A percentile compares a stretch with the other conserved stretches of the same genome.
Evolutionary conservation across 345 rosid species (phyloP).

Genomic region (Lepidium aucheri): DNA sequence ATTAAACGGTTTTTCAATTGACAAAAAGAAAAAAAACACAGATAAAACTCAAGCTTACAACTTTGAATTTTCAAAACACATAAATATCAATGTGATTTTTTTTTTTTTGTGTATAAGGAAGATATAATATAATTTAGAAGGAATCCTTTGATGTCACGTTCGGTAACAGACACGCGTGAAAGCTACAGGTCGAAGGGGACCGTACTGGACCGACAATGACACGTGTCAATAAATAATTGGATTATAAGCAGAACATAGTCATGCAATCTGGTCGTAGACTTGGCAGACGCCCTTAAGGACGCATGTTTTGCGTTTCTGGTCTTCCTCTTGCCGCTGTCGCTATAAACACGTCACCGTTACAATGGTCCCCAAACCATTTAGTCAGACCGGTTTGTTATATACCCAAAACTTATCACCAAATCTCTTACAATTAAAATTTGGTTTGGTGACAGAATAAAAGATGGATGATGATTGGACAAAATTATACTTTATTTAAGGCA

Average conservation of each 20-base stretch:
- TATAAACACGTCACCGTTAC: background rate
- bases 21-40: no score
- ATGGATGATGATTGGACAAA: background rate
- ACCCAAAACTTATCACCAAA: background rate
- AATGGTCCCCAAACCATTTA: slow-evolving; percentile 1
- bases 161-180: slow-evolving; percentile 31
- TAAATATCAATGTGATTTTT: background rate
- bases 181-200: slow-evolving; percentile 20
- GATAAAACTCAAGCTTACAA: background rate
- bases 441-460: background rate
- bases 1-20: no score
- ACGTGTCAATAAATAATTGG: slow-evolving; percentile 25
- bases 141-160: slow-evolving; percentile 5
- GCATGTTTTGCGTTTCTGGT: slow-evolving; percentile 18
- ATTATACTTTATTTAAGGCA: background rate
- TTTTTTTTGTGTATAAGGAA: background rate
- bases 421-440: background rate
- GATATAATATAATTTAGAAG: background rate
- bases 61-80: slow-evolving; percentile 3
- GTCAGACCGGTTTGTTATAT: slow-evolving; percentile 1
- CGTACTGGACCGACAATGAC: slow-evolving; percentile 27
- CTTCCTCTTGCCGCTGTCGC: background rate
- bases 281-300: slow-evolving; percentile 4
- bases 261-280: slow-evolving; percentile 33
- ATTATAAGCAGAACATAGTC: background rate